These are phyloP conservation scores for Leucoagaricus sp. DNA, from an alignment of 1,284 basidiomycete genomes.

Conservation along the genomic window DNA sequence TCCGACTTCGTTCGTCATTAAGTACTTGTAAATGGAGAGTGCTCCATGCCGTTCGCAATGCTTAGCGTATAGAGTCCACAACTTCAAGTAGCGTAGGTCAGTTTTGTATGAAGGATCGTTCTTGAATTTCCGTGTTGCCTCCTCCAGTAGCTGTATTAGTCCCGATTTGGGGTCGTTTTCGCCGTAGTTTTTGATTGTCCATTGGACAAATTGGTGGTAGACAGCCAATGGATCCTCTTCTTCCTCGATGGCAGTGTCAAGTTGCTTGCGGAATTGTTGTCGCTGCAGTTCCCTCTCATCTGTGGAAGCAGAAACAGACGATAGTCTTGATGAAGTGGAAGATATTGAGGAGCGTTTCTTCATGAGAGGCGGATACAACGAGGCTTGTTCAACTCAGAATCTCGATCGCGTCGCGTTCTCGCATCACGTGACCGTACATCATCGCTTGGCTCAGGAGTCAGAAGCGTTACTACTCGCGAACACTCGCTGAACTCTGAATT, in stretches of 20 bases:
- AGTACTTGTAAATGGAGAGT: slow-evolving; percentile 71
- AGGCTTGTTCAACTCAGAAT: slow-evolving; percentile 1
- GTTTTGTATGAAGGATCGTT: slow-evolving; percentile 80
- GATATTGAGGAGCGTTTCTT: slow-evolving; percentile 2
- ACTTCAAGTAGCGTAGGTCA: slow-evolving; percentile 86
- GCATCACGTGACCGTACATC: not conserved
- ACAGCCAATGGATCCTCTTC: slow-evolving; percentile 72
- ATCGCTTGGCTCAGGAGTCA: not conserved
- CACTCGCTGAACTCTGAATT: no score
- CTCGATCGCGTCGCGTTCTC: slow-evolving; percentile 8
- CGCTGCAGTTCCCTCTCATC: slow-evolving; percentile 28
- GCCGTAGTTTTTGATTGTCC: slow-evolving; percentile 62
- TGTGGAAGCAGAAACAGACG: not conserved
- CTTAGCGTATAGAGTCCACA: slow-evolving; percentile 85
- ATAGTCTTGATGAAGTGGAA: not conserved
- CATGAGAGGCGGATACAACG: slow-evolving; percentile 6
- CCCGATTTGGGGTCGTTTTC: slow-evolving; percentile 40
- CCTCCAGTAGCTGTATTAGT: slow-evolving; percentile 35
- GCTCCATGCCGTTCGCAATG: slow-evolving; percentile 56
- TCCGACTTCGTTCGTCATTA: slow-evolving; percentile 81
- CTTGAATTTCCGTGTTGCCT: slow-evolving; percentile 65
- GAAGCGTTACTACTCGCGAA: no score
- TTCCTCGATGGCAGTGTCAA: slow-evolving; percentile 47
- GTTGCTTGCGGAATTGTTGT: slow-evolving; percentile 31
- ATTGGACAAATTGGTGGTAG: slow-evolving; percentile 68